These are phyloP conservation scores for Aureobasidium sp. DNA, from an alignment of 2,329 filamentous ascomycete species.

Conservation along the genomic window DNA sequence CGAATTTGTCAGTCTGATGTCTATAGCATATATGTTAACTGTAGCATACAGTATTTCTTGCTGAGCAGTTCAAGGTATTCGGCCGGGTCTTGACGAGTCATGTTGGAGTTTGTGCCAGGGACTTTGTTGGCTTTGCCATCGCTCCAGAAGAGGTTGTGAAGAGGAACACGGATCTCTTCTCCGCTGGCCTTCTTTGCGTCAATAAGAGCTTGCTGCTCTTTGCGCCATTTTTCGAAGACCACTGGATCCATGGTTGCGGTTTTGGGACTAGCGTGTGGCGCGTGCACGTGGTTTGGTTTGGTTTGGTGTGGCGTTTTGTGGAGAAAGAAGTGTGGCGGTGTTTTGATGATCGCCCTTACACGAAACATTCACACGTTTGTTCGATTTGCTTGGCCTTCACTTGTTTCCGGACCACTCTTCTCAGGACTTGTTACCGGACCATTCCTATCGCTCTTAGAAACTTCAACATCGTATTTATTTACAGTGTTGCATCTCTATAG, in stretches of 20 bases:
- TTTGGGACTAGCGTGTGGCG: background rate
- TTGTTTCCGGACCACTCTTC: no score
- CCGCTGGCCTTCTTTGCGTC: background rate
- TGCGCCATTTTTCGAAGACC: background rate
- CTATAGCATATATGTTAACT: no score
- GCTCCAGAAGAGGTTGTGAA: background rate
- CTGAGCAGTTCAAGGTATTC: background rate
- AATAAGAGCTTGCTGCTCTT: no score
- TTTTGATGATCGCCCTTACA: background rate
- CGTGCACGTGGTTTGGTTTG: background rate
- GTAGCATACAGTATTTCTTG: background rate
- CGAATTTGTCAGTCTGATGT: background rate
- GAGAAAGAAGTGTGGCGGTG: background rate
- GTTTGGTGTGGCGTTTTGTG: background rate
- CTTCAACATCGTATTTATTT: background rate
- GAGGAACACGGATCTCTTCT: background rate
- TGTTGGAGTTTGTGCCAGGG: background rate
- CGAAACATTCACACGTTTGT: background rate
- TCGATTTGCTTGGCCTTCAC: background rate
- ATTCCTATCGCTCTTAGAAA: background rate
- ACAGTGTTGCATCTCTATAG: background rate
- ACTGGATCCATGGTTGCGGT: background rate
- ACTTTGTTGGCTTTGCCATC: background rate
- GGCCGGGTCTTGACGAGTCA: background rate
- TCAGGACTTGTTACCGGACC: background rate